Evolutionary conservation across 139 green algal genomes (phyloP).

Genomic region (Picochlorum sp.): DNA sequence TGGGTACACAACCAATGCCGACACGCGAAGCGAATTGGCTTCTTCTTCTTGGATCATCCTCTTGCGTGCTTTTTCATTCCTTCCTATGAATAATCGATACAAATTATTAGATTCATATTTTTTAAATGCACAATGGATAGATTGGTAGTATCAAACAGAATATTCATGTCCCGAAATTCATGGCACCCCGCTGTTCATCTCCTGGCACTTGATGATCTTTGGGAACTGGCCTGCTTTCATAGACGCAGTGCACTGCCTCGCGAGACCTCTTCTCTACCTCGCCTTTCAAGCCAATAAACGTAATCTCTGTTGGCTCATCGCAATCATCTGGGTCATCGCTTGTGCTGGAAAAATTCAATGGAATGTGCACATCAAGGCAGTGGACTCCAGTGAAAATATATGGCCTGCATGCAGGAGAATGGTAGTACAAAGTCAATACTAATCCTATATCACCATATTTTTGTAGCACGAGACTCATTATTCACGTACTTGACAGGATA

Average conservation of each 20-base stretch:
- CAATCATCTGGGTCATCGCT: constrained; percentile 8
- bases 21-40: too few species aligned
- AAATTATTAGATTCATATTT: too few species aligned
- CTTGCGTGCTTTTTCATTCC: too few species aligned
- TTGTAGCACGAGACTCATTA: background rate
- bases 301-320: constrained; percentile 46
- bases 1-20: constrained; percentile 23
- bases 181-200: background rate
- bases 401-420: constrained; percentile 14
- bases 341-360: constrained; percentile 34
- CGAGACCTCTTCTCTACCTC: constrained; percentile 61
- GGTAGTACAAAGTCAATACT: too few species aligned
- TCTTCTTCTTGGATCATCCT: too few species aligned
- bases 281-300: constrained; percentile 79
- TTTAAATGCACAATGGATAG: too few species aligned
- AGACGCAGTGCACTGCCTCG: constrained; percentile 73
- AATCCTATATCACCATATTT: background rate
- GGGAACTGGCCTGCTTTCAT: constrained; percentile 64
- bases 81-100: too few species aligned
- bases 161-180: background rate
- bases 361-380: constrained; percentile 67
- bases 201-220: constrained; percentile 30
- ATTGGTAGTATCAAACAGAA: too few species aligned
- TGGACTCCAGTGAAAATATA: constrained; percentile 79
- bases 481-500: constrained; percentile 48